Percentiles rank a stretch among this genome's conserved stretches.
phyloP scores from a whole-genome alignment of 495 filamentous ascomycete genomes.

The Aspergillus avenaceus region DNA sequence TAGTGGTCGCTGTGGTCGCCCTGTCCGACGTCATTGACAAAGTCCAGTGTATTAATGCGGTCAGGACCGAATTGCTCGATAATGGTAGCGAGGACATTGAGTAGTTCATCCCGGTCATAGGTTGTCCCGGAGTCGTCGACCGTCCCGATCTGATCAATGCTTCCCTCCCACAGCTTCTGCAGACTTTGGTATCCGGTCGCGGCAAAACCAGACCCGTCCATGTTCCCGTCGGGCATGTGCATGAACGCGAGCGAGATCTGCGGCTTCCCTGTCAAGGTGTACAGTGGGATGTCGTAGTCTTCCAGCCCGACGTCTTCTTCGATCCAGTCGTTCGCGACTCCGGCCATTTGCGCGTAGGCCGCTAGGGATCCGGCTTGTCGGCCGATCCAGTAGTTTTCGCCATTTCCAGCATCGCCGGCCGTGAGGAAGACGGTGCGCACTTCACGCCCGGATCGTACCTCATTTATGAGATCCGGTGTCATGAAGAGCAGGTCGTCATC shows the following conservation, averaged over 20 bases:
- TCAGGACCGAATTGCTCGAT: slow-evolving; percentile 5
- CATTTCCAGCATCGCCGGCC: slow-evolving; percentile 68
- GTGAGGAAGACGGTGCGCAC: slow-evolving; percentile 74
- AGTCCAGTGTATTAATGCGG: slow-evolving; percentile 16
- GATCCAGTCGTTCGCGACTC: slow-evolving; percentile 5
- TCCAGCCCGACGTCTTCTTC: slow-evolving; percentile 2
- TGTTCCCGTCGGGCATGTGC: slow-evolving; percentile 13
- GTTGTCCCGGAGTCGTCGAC: background rate
- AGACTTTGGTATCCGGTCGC: slow-evolving; percentile 9
- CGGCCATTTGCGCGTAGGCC: slow-evolving; percentile 12
- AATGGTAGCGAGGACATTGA: background rate
- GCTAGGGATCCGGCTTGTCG: slow-evolving; percentile 11
- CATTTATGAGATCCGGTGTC: slow-evolving; percentile 7
- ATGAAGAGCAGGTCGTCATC: slow-evolving; percentile 19
- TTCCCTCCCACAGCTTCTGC: slow-evolving; percentile 6
- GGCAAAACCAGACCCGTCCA: slow-evolving; percentile 7
- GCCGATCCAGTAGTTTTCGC: slow-evolving; percentile 7
- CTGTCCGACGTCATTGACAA: slow-evolving; percentile 4
- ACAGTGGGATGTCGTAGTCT: slow-evolving; percentile 2
- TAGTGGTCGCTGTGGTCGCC: slow-evolving; percentile 15
- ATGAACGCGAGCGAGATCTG: slow-evolving; percentile 14
- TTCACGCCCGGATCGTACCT: slow-evolving; percentile 28
- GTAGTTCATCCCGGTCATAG: slow-evolving; percentile 7
- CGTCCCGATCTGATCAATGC: background rate
- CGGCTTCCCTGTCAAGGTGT: background rate